These are phyloP conservation scores for Didymella arachidicola DNA, from an alignment of 2,329 filamentous ascomycete species.

Conservation along the genomic window DNA sequence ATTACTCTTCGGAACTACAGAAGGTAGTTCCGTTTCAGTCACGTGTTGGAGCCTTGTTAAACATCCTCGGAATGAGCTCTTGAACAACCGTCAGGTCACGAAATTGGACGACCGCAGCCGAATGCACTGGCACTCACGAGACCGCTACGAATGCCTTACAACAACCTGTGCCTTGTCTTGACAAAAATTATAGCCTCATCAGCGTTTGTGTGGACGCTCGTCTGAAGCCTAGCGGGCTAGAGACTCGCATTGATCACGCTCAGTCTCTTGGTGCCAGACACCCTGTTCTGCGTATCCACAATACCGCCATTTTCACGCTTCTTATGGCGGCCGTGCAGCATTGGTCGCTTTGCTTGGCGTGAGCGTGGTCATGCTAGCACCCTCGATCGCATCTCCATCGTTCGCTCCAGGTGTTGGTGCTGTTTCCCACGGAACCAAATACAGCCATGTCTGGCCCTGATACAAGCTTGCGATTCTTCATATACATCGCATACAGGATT, in stretches of 20 bases:
- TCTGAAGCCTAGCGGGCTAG: slow-evolving; percentile 26
- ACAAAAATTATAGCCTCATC: background rate
- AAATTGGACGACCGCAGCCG: background rate
- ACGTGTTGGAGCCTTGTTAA: background rate
- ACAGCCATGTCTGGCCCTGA: slow-evolving; percentile 12
- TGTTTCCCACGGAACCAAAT: background rate
- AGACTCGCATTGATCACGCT: slow-evolving; percentile 27
- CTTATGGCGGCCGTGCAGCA: slow-evolving; percentile 38
- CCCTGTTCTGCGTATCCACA: slow-evolving; percentile 31
- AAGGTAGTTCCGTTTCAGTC: background rate
- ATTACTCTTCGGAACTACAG: background rate
- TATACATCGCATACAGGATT: slow-evolving; percentile 24
- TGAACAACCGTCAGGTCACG: background rate
- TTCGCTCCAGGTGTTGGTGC: no score
- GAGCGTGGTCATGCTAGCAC: slow-evolving; percentile 5
- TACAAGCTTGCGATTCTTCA: slow-evolving; percentile 20
- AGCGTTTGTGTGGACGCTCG: slow-evolving; percentile 12
- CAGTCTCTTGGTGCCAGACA: slow-evolving; percentile 31
- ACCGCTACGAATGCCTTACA: background rate
- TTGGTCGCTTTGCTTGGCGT: slow-evolving; percentile 29
- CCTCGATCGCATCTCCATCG: no score
- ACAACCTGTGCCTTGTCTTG: background rate
- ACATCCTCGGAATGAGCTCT: slow-evolving; percentile 6
- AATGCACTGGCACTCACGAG: background rate
- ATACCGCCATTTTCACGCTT: slow-evolving; percentile 35